These are phyloP conservation scores for Candida caryicola DNA, from an alignment of 805 yeast species.

Conservation along the genomic window DNA sequence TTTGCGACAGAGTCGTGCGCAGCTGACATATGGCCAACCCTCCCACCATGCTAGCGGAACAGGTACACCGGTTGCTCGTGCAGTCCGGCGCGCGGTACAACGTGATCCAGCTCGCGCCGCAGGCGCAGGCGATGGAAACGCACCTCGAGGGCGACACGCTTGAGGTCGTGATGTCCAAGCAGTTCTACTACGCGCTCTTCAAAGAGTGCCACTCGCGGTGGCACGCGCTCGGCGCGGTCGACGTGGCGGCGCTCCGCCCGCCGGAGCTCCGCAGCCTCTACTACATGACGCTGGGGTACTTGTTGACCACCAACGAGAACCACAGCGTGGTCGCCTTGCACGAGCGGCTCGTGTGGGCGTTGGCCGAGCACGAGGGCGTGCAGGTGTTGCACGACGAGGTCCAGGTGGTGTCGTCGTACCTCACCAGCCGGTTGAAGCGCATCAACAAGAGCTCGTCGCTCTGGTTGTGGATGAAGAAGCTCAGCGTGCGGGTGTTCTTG, in stretches of 20 bases:
- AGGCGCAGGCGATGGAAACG: background rate
- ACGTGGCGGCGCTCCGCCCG: background rate
- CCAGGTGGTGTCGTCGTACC: conserved; percentile 31
- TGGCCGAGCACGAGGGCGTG: conserved; percentile 8
- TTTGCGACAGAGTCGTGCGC: background rate
- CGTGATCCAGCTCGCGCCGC: conserved; percentile 11
- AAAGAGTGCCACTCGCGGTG: conserved; percentile 31
- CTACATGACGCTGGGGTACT: conserved; percentile 30
- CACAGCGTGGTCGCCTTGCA: conserved; percentile 30
- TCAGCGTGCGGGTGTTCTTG: conserved; percentile 12
- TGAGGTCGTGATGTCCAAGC: conserved; percentile 34
- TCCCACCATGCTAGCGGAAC: background rate
- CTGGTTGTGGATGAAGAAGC: conserved; percentile 33
- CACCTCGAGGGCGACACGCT: conserved; percentile 11
- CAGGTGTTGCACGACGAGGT: conserved; percentile 17
- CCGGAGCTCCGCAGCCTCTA: conserved; percentile 17
- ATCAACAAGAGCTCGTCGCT: conserved; percentile 41
- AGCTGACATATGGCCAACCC: background rate
- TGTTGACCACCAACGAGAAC: conserved; percentile 40
- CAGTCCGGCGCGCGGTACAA: conserved; percentile 4
- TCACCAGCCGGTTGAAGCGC: conserved; percentile 26
- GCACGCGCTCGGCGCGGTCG: conserved; percentile 13
- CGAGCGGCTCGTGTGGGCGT: conserved; percentile 18
- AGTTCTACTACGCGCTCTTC: conserved; percentile 28
- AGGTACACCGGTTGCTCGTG: background rate